Conservation (phyloP, 768 basidiomycete genomes). For the Tephrocybe sp. region DNA sequence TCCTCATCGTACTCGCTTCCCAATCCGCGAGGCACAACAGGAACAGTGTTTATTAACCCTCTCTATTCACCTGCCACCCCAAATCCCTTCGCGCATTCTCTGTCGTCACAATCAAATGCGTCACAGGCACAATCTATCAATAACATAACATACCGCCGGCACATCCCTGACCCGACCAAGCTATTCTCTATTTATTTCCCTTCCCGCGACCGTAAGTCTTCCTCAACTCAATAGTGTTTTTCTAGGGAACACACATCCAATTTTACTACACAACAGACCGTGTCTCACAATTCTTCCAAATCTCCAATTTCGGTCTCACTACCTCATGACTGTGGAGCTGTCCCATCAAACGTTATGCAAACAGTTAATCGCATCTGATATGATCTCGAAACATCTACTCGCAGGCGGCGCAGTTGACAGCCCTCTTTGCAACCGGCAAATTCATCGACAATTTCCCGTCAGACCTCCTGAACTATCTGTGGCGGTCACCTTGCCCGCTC, state of each 20-base stretch:
- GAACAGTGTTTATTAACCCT: not conserved
- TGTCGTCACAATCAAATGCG: conserved; percentile 20
- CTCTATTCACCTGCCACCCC: not conserved
- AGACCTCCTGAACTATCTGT: not conserved
- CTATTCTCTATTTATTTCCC: not conserved
- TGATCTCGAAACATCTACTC: conserved; percentile 5
- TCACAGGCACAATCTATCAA: conserved; percentile 35
- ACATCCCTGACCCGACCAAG: conserved; percentile 26
- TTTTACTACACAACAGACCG: not conserved
- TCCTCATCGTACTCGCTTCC: conserved; percentile 13
- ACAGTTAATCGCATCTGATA: conserved; percentile 1
- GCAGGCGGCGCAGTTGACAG: too few relatives aligned
- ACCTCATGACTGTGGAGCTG: conserved; percentile 39
- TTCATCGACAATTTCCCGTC: not conserved
- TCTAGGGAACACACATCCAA: not conserved
- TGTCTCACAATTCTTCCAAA: conserved; percentile 1
- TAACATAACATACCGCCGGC: conserved; percentile 28
- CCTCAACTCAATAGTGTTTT: not conserved
- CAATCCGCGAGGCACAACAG: not conserved
- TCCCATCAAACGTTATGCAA: conserved; percentile 15
- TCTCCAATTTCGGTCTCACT: conserved; percentile 21
- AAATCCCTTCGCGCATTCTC: not conserved
- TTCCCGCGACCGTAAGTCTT: conserved; percentile 6
- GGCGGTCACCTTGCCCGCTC: too few relatives aligned
- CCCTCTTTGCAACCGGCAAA: too few relatives aligned